Percentiles rank a stretch among this genome's conserved stretches.
Conservation (phyloP, 2,329 filamentous ascomycete species). For the Penicillium fuscoglaucum region DNA sequence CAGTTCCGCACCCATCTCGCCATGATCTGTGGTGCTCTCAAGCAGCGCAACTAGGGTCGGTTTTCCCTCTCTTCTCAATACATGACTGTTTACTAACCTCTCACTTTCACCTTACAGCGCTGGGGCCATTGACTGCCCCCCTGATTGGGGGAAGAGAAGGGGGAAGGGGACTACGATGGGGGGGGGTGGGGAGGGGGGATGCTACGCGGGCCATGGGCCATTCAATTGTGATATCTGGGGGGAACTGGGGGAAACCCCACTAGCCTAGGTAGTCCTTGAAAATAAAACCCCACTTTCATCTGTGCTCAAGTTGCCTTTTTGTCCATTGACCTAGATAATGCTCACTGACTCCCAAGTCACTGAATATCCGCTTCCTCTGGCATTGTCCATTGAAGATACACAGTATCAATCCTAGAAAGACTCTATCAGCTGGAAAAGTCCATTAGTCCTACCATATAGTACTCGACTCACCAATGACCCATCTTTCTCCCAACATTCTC, state of each 20-base stretch:
- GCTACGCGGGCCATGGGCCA: neutral
- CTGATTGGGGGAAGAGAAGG: no score
- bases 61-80: no score
- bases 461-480: constrained; percentile 33
- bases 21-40: no score
- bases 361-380: neutral
- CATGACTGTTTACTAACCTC: no score
- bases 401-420: constrained; percentile 17
- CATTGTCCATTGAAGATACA: constrained; percentile 18
- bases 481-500: constrained; percentile 42
- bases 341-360: neutral
- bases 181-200: no score
- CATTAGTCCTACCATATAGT: neutral
- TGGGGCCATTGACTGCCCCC: no score
- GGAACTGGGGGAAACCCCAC: no score
- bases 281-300: neutral
- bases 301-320: neutral
- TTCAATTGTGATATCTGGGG: neutral
- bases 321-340: neutral
- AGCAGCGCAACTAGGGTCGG: no score
- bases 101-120: no score
- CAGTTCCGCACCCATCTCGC: no score
- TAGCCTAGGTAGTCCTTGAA: neutral
- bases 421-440: neutral
- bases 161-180: no score